phyloP scores from a whole-genome alignment of 2,329 filamentous ascomycete species.

The Fusarium paranaense region DNA sequence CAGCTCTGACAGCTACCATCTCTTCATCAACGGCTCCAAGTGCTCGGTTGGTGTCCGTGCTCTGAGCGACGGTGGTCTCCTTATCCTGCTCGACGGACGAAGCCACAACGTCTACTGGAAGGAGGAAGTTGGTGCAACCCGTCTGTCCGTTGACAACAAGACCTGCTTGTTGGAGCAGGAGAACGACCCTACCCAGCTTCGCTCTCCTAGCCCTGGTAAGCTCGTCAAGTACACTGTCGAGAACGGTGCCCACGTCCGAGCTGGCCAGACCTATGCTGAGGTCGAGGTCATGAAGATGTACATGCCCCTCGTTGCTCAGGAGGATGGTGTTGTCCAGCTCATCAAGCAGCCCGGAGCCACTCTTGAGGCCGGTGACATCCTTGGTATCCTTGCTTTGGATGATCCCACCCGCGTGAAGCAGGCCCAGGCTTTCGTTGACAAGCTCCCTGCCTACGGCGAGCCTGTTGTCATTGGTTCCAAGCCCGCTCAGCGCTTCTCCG shows the following conservation, averaged over 20 bases:
- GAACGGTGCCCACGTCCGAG: constrained; percentile 91
- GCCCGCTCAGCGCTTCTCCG: constrained; percentile 86
- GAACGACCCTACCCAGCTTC: constrained; percentile 97
- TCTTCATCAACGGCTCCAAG: constrained; percentile 99
- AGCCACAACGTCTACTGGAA: constrained; percentile 99
- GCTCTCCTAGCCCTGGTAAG: constrained; percentile 95
- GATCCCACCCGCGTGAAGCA: constrained; percentile 97
- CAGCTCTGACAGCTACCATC: constrained; percentile 91
- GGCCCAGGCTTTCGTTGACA: constrained; percentile 91
- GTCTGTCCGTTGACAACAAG: constrained; percentile 96
- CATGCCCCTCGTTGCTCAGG: constrained; percentile 95
- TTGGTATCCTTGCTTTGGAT: constrained; percentile 96
- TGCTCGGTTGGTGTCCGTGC: constrained; percentile 93
- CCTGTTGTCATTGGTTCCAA: constrained; percentile 92
- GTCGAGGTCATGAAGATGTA: constrained; percentile 99
- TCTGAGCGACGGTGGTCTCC: constrained; percentile 91
- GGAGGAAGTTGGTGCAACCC: constrained; percentile 95
- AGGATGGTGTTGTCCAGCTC: constrained; percentile 95
- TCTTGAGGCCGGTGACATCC: constrained; percentile 95
- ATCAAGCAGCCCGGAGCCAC: constrained; percentile 99
- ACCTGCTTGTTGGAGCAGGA: constrained; percentile 98
- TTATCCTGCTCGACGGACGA: constrained; percentile 89
- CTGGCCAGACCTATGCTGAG: constrained; percentile 93
- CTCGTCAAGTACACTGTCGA: constrained; percentile 98
- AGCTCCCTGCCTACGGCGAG: constrained; percentile 86